Evolutionary conservation across 2,329 filamentous ascomycete species (phyloP).

Genomic region (Colletotrichum kahawae): DNA sequence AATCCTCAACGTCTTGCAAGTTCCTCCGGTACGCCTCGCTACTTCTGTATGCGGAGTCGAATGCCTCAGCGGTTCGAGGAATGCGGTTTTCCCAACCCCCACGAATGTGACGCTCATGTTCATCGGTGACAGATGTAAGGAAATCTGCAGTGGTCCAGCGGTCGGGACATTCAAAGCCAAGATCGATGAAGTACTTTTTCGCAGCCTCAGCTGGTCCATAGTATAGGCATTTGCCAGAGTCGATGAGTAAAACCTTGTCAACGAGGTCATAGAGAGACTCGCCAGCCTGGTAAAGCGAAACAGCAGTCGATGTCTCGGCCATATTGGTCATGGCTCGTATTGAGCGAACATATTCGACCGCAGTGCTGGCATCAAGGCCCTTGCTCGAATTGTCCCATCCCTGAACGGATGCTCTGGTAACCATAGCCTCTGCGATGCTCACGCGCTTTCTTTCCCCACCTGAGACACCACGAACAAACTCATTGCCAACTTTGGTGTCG

Average conservation of each 20-base stretch:
- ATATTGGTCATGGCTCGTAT: slow-evolving; percentile 72
- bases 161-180: slow-evolving; percentile 75
- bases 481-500: slow-evolving; percentile 71
- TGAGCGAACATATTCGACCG: slow-evolving; percentile 68
- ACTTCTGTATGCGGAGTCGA: slow-evolving; percentile 55
- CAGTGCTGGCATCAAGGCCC: slow-evolving; percentile 70
- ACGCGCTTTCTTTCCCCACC: slow-evolving; percentile 77
- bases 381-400: slow-evolving; percentile 76
- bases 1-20: slow-evolving; percentile 54
- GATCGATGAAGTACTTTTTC: slow-evolving; percentile 70
- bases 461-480: slow-evolving; percentile 64
- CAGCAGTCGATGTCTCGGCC: slow-evolving; percentile 60
- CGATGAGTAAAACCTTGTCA: slow-evolving; percentile 72
- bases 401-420: slow-evolving; percentile 63
- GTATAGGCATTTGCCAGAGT: slow-evolving; percentile 74
- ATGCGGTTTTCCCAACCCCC: slow-evolving; percentile 45
- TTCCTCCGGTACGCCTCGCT: slow-evolving; percentile 49
- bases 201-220: slow-evolving; percentile 70
- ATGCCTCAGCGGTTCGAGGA: slow-evolving; percentile 67
- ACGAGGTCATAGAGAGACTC: slow-evolving; percentile 59
- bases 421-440: slow-evolving; percentile 74
- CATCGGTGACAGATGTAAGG: slow-evolving; percentile 74
- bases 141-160: slow-evolving; percentile 78
- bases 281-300: slow-evolving; percentile 71
- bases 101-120: slow-evolving; percentile 58